Conservation (phyloP, 2,329 filamentous ascomycete genomes). For the Claviceps sp. region DNA sequence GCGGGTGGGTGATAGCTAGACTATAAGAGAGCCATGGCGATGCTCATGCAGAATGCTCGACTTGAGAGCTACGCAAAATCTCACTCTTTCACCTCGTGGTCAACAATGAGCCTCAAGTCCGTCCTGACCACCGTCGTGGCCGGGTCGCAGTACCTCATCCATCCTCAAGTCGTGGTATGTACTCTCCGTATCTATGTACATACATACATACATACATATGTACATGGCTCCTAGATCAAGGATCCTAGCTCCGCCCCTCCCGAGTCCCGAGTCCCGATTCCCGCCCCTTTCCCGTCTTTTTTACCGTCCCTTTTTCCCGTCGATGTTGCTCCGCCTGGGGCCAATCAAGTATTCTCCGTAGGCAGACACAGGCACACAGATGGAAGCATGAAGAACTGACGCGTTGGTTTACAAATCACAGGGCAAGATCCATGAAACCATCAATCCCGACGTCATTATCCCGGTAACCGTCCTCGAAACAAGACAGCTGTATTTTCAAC, state of each 20-base stretch:
- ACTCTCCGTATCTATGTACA: not conserved
- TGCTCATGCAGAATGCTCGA: slow-evolving; percentile 1
- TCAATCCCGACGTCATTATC: slow-evolving; percentile 26
- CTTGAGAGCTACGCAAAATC: not conserved
- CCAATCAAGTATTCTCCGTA: too few species aligned
- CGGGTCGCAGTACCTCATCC: slow-evolving; percentile 25
- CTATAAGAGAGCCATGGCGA: not conserved
- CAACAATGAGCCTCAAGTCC: slow-evolving; percentile 9
- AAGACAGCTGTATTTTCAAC: slow-evolving; percentile 22
- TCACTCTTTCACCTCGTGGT: not conserved
- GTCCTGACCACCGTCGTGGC: slow-evolving; percentile 24
- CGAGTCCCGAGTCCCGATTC: not conserved
- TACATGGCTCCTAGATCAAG: not conserved
- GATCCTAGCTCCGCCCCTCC: not conserved
- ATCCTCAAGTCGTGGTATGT: slow-evolving; percentile 23
- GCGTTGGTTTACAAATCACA: slow-evolving; percentile 7
- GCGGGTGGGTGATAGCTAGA: not conserved
- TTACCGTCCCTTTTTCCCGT: not conserved
- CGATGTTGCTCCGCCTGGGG: too few species aligned
- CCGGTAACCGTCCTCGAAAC: slow-evolving; percentile 27
- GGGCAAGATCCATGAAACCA: slow-evolving; percentile 28
- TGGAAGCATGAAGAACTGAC: not conserved
- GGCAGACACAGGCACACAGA: not conserved
- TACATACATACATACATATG: slow-evolving; percentile 6
- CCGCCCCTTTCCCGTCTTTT: not conserved